These are phyloP conservation scores for Sporisorium graminicola DNA, from an alignment of 1,284 basidiomycete species.

Conservation along the genomic window DNA sequence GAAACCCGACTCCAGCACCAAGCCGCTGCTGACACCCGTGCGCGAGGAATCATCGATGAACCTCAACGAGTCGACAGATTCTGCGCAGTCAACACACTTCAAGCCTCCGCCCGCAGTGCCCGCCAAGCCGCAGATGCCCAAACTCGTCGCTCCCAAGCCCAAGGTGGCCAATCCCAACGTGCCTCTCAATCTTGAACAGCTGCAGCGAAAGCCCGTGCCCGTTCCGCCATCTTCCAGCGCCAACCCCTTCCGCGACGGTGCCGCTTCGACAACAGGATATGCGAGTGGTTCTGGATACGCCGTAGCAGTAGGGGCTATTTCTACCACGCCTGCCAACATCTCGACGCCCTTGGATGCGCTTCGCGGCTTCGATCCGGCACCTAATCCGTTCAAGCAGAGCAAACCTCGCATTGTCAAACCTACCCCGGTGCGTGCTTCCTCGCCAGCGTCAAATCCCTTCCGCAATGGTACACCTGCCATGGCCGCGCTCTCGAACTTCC, in stretches of 20 bases:
- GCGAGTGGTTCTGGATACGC: slow-evolving; percentile 41
- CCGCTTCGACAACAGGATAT: slow-evolving; percentile 25
- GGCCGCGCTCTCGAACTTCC: slow-evolving; percentile 36
- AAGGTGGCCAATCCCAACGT: slow-evolving; percentile 48
- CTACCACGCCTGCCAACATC: slow-evolving; percentile 38
- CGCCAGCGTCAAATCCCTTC: slow-evolving; percentile 55
- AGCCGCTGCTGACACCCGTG: slow-evolving; percentile 46
- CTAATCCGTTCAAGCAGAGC: slow-evolving; percentile 64
- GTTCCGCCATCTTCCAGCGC: slow-evolving; percentile 36
- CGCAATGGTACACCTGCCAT: slow-evolving; percentile 47
- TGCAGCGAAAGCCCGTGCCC: slow-evolving; percentile 38
- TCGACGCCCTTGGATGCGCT: slow-evolving; percentile 38
- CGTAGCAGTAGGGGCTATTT: slow-evolving; percentile 35
- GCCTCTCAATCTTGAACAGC: slow-evolving; percentile 40
- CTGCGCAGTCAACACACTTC: slow-evolving; percentile 11
- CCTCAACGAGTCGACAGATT: slow-evolving; percentile 9
- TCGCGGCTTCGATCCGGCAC: slow-evolving; percentile 62
- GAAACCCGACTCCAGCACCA: slow-evolving; percentile 44
- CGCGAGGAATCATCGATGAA: slow-evolving; percentile 34
- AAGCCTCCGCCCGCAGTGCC: slow-evolving; percentile 49
- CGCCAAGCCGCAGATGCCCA: slow-evolving; percentile 52
- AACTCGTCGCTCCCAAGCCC: slow-evolving; percentile 46
- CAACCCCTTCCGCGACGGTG: slow-evolving; percentile 50
- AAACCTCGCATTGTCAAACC: slow-evolving; percentile 64
- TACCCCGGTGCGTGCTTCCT: slow-evolving; percentile 61